Conservation (phyloP, 2,329 filamentous ascomycete genomes). For the Fusarium keratoplasticum region DNA sequence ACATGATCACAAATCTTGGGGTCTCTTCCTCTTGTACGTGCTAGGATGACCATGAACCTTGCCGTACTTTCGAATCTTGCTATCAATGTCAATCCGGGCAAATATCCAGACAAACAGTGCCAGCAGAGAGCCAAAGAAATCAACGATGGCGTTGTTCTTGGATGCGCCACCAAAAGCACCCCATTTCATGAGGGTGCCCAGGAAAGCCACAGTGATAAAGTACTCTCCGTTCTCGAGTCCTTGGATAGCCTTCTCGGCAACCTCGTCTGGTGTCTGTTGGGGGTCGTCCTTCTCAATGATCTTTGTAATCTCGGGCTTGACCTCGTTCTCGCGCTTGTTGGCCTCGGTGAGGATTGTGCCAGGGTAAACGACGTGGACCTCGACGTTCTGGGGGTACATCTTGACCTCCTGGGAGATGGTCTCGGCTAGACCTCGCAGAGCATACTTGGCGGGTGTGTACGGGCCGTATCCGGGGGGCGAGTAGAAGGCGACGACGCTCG, state of each 20-base stretch:
- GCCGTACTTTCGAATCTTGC: constrained; percentile 67
- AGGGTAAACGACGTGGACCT: constrained; percentile 85
- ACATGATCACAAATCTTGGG: constrained; percentile 12
- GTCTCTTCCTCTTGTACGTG: constrained; percentile 55
- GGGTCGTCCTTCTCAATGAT: constrained; percentile 86
- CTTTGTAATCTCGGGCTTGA: constrained; percentile 84
- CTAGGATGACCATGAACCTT: constrained; percentile 70
- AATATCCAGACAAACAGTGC: constrained; percentile 69
- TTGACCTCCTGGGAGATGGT: constrained; percentile 85
- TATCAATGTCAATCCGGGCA: constrained; percentile 65
- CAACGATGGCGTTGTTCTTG: constrained; percentile 70
- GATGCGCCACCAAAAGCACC: constrained; percentile 64
- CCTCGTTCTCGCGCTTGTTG: constrained; percentile 77
- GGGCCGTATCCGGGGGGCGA: constrained; percentile 84
- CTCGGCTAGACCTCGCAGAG: constrained; percentile 85
- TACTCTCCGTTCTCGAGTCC: constrained; percentile 86
- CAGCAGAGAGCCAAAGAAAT: constrained; percentile 68
- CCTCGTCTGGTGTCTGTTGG: constrained; percentile 80
- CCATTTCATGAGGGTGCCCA: constrained; percentile 79
- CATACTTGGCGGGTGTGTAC: constrained; percentile 88
- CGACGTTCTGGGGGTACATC: constrained; percentile 86
- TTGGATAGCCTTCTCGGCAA: constrained; percentile 75
- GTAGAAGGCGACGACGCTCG: constrained; percentile 79
- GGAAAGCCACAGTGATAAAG: constrained; percentile 78
- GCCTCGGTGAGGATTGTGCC: constrained; percentile 85